Percentiles rank a stretch among this genome's conserved stretches.
phyloP scores from a whole-genome alignment of 371 early-diverging fungal species.

The Zychaea mexicana region DNA sequence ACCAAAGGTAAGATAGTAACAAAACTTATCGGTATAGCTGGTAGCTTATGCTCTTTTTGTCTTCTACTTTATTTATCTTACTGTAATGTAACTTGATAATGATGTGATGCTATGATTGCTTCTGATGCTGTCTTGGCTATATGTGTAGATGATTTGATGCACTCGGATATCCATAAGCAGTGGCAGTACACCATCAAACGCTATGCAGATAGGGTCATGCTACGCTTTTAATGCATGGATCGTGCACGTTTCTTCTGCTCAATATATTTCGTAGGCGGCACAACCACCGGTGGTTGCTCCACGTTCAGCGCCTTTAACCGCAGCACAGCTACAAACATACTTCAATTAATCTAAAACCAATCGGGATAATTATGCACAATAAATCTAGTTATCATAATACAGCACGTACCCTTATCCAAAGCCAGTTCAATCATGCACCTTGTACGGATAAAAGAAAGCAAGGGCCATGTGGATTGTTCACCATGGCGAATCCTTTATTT shows the following conservation, averaged over 20 bases:
- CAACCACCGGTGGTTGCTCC: constrained; percentile 39
- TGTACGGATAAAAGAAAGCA: constrained; percentile 69
- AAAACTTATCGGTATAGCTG: too few species aligned
- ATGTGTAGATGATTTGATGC: constrained; percentile 17
- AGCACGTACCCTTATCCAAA: constrained; percentile 55
- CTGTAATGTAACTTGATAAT: neutral
- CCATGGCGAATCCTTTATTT: constrained; percentile 70
- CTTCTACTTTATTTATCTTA: neutral
- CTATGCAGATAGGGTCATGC: constrained; percentile 15
- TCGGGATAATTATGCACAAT: neutral
- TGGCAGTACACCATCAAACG: constrained; percentile 14
- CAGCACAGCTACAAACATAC: constrained; percentile 31
- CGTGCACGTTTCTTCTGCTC: constrained; percentile 40
- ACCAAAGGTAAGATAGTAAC: constrained; percentile 25
- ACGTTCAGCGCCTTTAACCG: constrained; percentile 41
- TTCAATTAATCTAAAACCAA: neutral
- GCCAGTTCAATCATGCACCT: constrained; percentile 79
- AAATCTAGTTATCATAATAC: neutral
- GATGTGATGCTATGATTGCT: too few species aligned
- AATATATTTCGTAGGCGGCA: constrained; percentile 18
- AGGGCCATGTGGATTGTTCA: constrained; percentile 84
- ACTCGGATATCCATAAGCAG: constrained; percentile 8
- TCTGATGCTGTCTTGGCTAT: neutral
- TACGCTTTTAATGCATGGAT: constrained; percentile 44
- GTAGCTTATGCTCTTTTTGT: neutral